Evolutionary conservation across 108 stramenopile species (phyloP), one percentile per base, ranked within the genome.

Genomic region (Discostella stelligeroides): DNA sequence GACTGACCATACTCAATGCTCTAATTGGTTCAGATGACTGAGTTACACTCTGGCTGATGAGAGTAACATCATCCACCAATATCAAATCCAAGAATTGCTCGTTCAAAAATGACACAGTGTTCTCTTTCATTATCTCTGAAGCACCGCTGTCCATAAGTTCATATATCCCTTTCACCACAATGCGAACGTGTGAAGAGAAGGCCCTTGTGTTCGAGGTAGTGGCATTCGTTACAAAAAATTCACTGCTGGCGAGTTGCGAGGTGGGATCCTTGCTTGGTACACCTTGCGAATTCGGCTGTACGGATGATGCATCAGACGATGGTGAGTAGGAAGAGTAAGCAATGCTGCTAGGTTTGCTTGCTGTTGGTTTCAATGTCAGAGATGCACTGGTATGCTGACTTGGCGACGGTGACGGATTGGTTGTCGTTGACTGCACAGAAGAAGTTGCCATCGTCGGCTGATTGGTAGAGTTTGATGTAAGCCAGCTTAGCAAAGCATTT

Each of bases 51-150:
- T 45, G 43, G 43, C 9, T 45, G 12, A 10, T 13, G 5, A 45
- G 2, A n/a, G 43, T 45, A 2, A 45, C 43, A 1, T 45, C 43
- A 45, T 17, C 12, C 43, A 45, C 43, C n/a, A n/a, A 2, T 17
- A 45, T 45, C 43, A n/a, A 45, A 45, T 10, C 43, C n/a, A n/a
- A 45, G n/a, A 45, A 45, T 45, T 45, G 43, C 13, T 45, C 43
- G n/a, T 45, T 45, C 43, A 45, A 45, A 10, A 8, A 45, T 2
- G 43, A 45, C 43, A n/a, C 1, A 1, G 43, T 45, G 15, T 1
- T 17, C 2, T 45, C n/a, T 17, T 45, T 11, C 9, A 45, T 4
- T n/a, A 45, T 10, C 12, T 13, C 13, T 17, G 43, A n/a, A 45
- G 43, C n/a, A n/a, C 12, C 43, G 2, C n/a, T 17, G 43, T 45